A percentile compares a stretch with the other conserved stretches of the same genome.
phyloP scores from a whole-genome alignment of 768 basidiomycete genomes.

The Neoboletus magnificus region DNA sequence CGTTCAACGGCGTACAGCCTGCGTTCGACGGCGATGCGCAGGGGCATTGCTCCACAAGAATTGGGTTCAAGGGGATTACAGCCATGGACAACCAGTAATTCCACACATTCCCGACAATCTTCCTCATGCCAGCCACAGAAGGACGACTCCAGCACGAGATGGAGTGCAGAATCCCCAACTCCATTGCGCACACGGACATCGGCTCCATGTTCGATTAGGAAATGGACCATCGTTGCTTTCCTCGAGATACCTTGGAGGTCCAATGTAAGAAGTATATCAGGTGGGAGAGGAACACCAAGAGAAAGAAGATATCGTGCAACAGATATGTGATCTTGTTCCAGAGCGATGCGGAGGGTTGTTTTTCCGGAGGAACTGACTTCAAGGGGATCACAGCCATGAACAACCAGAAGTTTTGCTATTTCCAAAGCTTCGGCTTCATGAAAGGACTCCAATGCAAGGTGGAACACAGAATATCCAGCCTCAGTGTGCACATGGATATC shows the following conservation, averaged over 20 bases:
- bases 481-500: neutral
- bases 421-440: neutral
- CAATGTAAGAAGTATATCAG: neutral
- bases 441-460: neutral
- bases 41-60: neutral
- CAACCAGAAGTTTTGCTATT: neutral
- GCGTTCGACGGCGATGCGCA: neutral
- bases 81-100: neutral
- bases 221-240: neutral
- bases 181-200: neutral
- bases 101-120: too few relatives aligned
- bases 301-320: too few relatives aligned
- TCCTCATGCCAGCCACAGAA: too few relatives aligned
- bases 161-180: neutral
- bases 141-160: neutral
- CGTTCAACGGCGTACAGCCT: neutral
- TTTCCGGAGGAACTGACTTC: neutral
- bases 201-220: neutral
- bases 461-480: neutral
- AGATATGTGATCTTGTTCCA: neutral
- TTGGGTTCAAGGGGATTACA: neutral
- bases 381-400: neutral
- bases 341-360: neutral
- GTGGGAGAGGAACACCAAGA: neutral
- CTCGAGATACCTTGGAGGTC: neutral